These are phyloP conservation scores for Clitopilus passeckerianus DNA, from an alignment of 768 basidiomycete genomes.

Conservation along the genomic window DNA sequence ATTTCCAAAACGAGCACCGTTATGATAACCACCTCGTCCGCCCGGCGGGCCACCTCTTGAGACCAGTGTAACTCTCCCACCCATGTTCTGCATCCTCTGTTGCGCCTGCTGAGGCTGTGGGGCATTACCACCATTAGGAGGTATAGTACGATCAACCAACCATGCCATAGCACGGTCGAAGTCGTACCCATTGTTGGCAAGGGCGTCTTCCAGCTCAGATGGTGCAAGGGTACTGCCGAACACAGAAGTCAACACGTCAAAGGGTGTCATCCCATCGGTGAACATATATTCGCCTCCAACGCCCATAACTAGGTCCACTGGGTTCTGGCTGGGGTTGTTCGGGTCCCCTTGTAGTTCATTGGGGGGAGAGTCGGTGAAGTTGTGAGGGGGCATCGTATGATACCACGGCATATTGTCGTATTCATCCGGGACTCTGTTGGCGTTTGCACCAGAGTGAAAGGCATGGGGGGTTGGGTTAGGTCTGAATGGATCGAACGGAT, in stretches of 20 bases:
- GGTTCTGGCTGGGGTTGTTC: constrained; percentile 3
- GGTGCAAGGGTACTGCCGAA: constrained; percentile 89
- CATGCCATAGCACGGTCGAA: constrained; percentile 96
- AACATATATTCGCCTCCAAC: constrained; percentile 22
- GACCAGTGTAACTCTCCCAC: constrained; percentile 63
- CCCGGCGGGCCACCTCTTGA: constrained; percentile 46
- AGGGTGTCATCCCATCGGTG: constrained; percentile 93
- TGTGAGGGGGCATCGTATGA: constrained; percentile 16
- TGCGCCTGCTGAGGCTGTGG: constrained; percentile 33
- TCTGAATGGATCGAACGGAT: constrained; percentile 78
- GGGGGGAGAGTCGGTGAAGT: constrained; percentile 16
- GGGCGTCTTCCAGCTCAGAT: constrained; percentile 89
- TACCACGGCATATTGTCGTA: constrained; percentile 37
- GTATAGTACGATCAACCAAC: constrained; percentile 74
- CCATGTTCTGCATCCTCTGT: constrained; percentile 55
- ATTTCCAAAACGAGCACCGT: constrained; percentile 40
- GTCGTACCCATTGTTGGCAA: constrained; percentile 84
- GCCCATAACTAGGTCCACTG: neutral
- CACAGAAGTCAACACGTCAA: constrained; percentile 92
- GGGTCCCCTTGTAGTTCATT: constrained; percentile 17
- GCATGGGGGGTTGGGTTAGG: constrained; percentile 44
- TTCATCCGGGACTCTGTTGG: constrained; percentile 35
- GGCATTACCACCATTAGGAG: constrained; percentile 20
- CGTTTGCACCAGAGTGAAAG: constrained; percentile 53
- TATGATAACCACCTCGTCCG: constrained; percentile 34